phyloP scores from a whole-genome alignment of 1,284 basidiomycete genomes.

The Malassezia restricta region DNA sequence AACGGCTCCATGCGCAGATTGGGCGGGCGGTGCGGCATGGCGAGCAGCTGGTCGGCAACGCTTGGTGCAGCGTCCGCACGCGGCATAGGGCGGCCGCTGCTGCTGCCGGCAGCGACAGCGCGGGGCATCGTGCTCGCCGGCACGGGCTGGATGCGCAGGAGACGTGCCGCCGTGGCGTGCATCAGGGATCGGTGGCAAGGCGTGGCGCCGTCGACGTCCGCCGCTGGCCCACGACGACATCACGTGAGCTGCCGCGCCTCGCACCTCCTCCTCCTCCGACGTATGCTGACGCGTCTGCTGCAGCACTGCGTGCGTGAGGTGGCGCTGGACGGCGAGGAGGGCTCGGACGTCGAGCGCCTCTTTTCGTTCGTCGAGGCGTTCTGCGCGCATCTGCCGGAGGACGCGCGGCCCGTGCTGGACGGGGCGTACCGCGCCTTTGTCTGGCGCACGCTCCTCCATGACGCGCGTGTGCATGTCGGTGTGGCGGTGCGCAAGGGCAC shows the following conservation, averaged over 20 bases:
- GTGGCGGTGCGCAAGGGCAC: not conserved
- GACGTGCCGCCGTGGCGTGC: not conserved
- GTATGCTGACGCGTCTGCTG: slow-evolving; percentile 61
- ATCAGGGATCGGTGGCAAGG: not conserved
- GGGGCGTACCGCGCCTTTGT: slow-evolving; percentile 64
- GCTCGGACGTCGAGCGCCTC: slow-evolving; percentile 48
- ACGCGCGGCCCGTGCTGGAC: slow-evolving; percentile 55
- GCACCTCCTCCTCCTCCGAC: not conserved
- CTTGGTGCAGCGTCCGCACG: not conserved
- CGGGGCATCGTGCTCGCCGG: not conserved
- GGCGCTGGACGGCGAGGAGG: slow-evolving; percentile 69
- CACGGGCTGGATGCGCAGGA: slow-evolving; percentile 9
- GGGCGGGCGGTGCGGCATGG: not conserved
- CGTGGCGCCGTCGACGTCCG: not conserved
- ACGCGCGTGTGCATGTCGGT: slow-evolving; percentile 61
- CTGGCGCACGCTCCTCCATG: slow-evolving; percentile 63
- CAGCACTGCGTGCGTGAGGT: slow-evolving; percentile 63
- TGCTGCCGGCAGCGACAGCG: not conserved
- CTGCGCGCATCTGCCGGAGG: slow-evolving; percentile 35
- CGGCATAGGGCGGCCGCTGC: not conserved
- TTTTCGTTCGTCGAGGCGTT: slow-evolving; percentile 7
- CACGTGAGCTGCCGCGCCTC: not conserved
- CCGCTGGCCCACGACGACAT: not conserved
- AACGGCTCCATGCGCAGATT: slow-evolving; percentile 14
- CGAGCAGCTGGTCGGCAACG: slow-evolving; percentile 6